Evolutionary conservation across 2,329 filamentous ascomycete species (phyloP), one percentile per base, ranked within the genome.

Genomic region (Phaeosphaeriaceae sp.): DNA sequence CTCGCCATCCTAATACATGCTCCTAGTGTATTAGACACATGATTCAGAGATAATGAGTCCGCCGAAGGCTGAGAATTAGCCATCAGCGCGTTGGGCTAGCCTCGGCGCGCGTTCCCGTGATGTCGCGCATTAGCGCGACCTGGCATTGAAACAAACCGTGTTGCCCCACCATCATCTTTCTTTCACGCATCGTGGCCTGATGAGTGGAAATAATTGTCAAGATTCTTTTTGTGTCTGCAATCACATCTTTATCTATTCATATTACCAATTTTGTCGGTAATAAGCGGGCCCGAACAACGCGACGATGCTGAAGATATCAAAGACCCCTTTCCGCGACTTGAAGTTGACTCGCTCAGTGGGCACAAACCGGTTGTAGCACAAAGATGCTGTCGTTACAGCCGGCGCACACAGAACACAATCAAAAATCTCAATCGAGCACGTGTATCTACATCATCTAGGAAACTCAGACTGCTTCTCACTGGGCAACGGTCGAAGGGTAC

Each of bases 101-200:
- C 35, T 17, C 44, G 26, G 15, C 66, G 63, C 69, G 67, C 47
- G 44, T 54, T 66, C 72, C 65, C 64, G 63, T 74, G 71, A 74
- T 65, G 48, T 59, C 56, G 61, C 59, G 63, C 61, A 67, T 65
- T 73, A 73, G 73, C 70, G 67, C 58, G 64, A 52, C 53, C 47
- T 59, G 13, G 30, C 55, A 23, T n/a, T 40, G 47, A 52, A 53
- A 55, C 49, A 49, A 59, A 57, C 52, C 57, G 60, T 58, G 56
- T 15, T 52, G 35, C 62, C 61, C 56, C 55, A 53, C 61, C 47
- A 56, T n/a, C 51, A 21, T 55, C 54, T 54, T 61, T 55, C 56
- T 58, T 63, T 56, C 52, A 59, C 28, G 13, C 47, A 13, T 55
- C 22, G 23, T 35, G 51, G 49, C 52, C 11, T 52, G 24, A 30